Evolutionary conservation across 768 basidiomycete species (phyloP), one percentile per base, ranked within the genome.

Genomic region (Phaeotremella skinneri): DNA sequence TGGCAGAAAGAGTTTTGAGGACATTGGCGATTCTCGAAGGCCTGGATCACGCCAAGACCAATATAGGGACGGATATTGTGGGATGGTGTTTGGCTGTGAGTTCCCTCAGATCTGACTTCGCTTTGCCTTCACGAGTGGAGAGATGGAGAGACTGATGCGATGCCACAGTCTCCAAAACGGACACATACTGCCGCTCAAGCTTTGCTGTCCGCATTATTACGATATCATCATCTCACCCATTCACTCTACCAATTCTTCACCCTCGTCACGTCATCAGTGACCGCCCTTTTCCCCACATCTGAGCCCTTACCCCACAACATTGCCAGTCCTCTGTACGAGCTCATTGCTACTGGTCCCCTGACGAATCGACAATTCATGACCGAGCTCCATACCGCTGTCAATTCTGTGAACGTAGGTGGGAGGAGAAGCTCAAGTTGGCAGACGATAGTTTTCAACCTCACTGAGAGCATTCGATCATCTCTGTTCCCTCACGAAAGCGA

Each of bases 41-140:
- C 17, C 49, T 68, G n/a, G 63, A 64, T 49, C 67, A 68, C 43
- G 55, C 42, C n/a, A 45, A 50, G 9, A 49, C 67, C 2, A 21
- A 47, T 20, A 26, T 68, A 5, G 48, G 56, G 16, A 14, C 49
- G 16, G 51, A 58, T 20, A 56, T 58, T 1, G 37, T 68, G 6
- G 51, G 55, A 45, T 68, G 58, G 58, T 65, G 63, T 34, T 42
- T 64, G 21, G 61, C 63, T 2, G 67, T 68, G 45, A 60, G 67
- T 65, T 20, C 1, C n/a, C n/a, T 45, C 21, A 45, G 11, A 45
- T 45, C 21, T 20, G 45, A 9, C 9, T 39, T n/a, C n/a, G 37
- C n/a, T 39, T 39, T 39, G n/a, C 37, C n/a, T n/a, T n/a, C 9
- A n/a, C 37, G 9, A 39, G n/a, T 39, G 37, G 9, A 9, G 9